Base-by-base conservation (phyloP, 495 filamentous ascomycete species). In the Peziza echinospora region DNA sequence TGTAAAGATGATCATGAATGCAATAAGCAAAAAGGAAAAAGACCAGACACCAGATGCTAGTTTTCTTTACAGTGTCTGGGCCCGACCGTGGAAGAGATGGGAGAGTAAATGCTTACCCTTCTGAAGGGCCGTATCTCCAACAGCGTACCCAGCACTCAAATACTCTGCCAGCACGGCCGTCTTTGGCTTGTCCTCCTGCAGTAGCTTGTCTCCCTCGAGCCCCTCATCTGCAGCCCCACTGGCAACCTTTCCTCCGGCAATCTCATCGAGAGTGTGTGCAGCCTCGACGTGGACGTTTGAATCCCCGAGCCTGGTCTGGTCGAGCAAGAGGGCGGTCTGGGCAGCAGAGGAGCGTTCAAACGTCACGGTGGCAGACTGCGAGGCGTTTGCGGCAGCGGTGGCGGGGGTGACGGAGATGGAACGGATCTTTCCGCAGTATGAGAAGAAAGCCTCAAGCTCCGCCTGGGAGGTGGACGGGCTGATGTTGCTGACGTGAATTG, bases 381-480 rank as follows among this genome's bases (percentile, higher is more conserved):
- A 66, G 45, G 74, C 63, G 30, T 72, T 67, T 50, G 69, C 57
- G n/a, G 67, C 70, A 42, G 65, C 61, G 19, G 71, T 72, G 21
- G 68, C 63, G 11, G 81, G 71, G 1, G 77, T 84, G 54, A 96
- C 70, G 42, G 82, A 76, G 56, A 94, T 68, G 47, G 68, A 70
- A 45, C 70, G 77, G 63, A 96, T 93, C 69, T 94, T 96, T 57
- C 89, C 89, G 61, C 89, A 97, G 76, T 96, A 97, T 66, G 80
- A 89, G 71, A 97, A 97, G 75, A 97, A 97, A 55, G 91, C 85
- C 54, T 74, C 76, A 50, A 97, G 73, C 63, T 97, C 84, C 65
- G 86, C 81, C 62, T 96, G 83, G 50, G 73, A 71, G 42, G 86
- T 93, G 51, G 74, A 57, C 47, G 68, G 58, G 51, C 79, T 72